These are phyloP conservation scores for Lactifluus pinguis DNA, from an alignment of 768 basidiomycete genomes.

Conservation along the genomic window DNA sequence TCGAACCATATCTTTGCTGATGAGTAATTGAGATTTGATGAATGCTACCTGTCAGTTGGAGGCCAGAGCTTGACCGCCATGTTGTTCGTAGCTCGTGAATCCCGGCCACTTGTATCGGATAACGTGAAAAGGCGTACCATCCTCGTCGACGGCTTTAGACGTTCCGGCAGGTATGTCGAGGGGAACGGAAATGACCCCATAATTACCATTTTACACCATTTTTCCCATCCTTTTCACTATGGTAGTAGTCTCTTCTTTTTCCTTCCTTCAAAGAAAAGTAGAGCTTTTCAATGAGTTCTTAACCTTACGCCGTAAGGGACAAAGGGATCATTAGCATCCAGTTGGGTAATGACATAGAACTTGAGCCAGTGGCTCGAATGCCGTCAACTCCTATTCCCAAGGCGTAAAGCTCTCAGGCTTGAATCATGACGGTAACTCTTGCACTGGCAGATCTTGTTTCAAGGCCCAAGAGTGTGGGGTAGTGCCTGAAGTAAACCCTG, in stretches of 20 bases:
- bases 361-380: neutral
- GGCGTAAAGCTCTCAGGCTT: constrained; percentile 1
- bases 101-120: neutral
- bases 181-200: neutral
- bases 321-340: constrained; percentile 1
- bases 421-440: neutral
- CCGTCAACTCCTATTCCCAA: constrained; percentile 5
- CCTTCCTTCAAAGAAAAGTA: neutral
- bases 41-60: neutral
- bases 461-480: neutral
- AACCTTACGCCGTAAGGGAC: constrained; percentile 1
- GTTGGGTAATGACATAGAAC: neutral
- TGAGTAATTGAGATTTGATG: too few relatives aligned
- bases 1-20: too few relatives aligned
- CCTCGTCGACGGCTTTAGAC: neutral
- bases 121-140: neutral
- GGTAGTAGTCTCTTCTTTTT: too few relatives aligned
- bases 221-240: neutral
- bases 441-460: neutral
- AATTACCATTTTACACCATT: neutral
- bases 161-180: neutral
- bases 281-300: neutral
- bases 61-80: too few relatives aligned
- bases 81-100: neutral
- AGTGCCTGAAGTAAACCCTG: neutral